phyloP scores from a whole-genome alignment of 176 grass and related monocot genomes.

The Eleusine coracana region DNA sequence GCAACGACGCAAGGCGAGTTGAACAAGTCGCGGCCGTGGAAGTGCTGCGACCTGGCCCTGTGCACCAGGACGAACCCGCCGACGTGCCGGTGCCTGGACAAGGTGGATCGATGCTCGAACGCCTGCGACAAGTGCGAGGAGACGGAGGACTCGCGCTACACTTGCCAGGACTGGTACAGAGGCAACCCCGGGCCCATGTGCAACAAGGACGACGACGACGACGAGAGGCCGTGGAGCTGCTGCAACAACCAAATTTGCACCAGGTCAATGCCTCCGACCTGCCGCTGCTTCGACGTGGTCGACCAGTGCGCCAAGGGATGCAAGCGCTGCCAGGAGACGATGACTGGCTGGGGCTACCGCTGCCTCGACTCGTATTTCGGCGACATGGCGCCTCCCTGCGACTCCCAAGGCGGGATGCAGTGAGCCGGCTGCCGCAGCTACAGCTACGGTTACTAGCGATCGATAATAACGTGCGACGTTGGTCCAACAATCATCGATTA shows the following conservation, averaged over 20 bases:
- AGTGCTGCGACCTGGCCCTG: background rate
- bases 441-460: background rate
- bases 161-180: background rate
- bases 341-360: background rate
- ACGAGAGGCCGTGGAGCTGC: slow-evolving; percentile 7
- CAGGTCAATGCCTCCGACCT: too few species aligned
- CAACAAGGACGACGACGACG: background rate
- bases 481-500: too few species aligned
- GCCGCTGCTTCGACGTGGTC: background rate
- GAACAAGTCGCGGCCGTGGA: background rate
- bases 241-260: background rate
- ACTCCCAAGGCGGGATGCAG: background rate
- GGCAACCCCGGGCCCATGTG: too few species aligned
- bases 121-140: background rate
- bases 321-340: background rate
- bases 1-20: too few species aligned
- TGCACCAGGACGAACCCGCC: background rate
- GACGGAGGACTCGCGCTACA: too few species aligned
- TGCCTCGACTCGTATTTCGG: background rate
- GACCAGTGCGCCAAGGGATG: background rate
- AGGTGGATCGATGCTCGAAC: too few species aligned
- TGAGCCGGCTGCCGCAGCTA: too few species aligned
- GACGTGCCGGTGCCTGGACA: background rate
- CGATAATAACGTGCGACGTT: too few species aligned
- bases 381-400: background rate